phyloP scores from a whole-genome alignment of 208 protist genomes.

The Wallacemonas sp. region DNA sequence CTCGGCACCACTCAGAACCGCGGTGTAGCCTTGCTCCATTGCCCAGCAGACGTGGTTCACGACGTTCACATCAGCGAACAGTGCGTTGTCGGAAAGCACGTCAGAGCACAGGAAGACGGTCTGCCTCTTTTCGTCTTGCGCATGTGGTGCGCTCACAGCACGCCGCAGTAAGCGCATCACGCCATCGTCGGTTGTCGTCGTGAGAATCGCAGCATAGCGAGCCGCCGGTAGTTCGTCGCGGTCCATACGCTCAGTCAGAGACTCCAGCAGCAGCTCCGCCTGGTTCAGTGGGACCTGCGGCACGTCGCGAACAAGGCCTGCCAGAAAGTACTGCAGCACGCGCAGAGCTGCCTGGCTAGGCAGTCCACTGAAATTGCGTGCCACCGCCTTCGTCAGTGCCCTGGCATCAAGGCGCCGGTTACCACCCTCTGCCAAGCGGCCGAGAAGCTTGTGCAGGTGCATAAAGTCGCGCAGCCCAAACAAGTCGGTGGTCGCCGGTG shows the following conservation, averaged over 20 bases:
- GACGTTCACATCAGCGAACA: neutral
- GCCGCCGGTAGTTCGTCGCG: neutral
- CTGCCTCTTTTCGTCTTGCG: too few relatives aligned
- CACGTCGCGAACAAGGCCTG: neutral
- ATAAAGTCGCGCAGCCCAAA: neutral
- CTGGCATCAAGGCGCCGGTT: neutral
- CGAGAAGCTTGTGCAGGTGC: too few relatives aligned
- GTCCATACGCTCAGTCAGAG: neutral
- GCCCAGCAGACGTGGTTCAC: neutral
- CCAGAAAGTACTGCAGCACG: neutral
- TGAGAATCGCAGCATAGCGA: neutral
- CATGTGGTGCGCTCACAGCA: neutral
- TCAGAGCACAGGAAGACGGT: too few relatives aligned
- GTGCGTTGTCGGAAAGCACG: neutral
- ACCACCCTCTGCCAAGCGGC: too few relatives aligned
- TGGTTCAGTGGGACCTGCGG: neutral
- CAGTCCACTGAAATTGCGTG: neutral
- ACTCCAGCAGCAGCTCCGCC: neutral
- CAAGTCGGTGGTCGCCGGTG: neutral
- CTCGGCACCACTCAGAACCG: neutral
- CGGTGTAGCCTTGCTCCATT: neutral
- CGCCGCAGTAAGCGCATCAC: neutral
- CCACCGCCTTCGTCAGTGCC: neutral
- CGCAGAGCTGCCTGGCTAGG: neutral
- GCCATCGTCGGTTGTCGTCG: neutral